Percentiles rank a stretch among this genome's conserved stretches.
These are phyloP conservation scores for Ophiobolus disseminans DNA, from an alignment of 2,329 filamentous ascomycete species.

Conservation along the genomic window DNA sequence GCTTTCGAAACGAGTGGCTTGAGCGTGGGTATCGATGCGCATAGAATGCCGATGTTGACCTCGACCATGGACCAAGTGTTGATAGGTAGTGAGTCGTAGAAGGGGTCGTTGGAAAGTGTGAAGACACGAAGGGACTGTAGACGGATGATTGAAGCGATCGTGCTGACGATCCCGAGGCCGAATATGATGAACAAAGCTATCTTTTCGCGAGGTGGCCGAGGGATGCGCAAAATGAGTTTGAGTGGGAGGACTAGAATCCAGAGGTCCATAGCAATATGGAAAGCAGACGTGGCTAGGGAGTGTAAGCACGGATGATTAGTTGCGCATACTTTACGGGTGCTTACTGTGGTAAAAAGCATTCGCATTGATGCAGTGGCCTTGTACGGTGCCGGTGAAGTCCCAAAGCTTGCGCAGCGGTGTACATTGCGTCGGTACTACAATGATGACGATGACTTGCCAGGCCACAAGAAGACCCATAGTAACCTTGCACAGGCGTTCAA, in stretches of 20 bases:
- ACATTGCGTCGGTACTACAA: constrained; percentile 37
- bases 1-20: constrained; percentile 68
- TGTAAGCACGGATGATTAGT: constrained; percentile 2
- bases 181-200: constrained; percentile 84
- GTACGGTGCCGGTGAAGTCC: constrained; percentile 33
- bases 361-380: constrained; percentile 39
- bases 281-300: constrained; percentile 60
- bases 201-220: constrained; percentile 81
- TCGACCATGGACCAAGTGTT: constrained; percentile 93
- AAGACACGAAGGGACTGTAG: constrained; percentile 47
- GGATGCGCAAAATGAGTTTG: constrained; percentile 83
- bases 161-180: constrained; percentile 82
- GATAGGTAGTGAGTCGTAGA: constrained; percentile 75
- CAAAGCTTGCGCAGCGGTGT: constrained; percentile 37
- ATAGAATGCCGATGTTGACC: constrained; percentile 88
- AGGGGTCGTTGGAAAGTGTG: constrained; percentile 55
- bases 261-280: constrained; percentile 88
- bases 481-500: constrained; percentile 29
- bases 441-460: constrained; percentile 28
- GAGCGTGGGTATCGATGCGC: constrained; percentile 83
- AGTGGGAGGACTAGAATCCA: constrained; percentile 85
- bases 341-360: constrained; percentile 38
- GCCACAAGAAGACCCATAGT: constrained; percentile 29
- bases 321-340: not conserved
- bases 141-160: constrained; percentile 79